Evolutionary conservation across 148 eudicot genomes (phyloP), one percentile per base, ranked within the genome.

Genomic region (Camellia granthamiana): DNA sequence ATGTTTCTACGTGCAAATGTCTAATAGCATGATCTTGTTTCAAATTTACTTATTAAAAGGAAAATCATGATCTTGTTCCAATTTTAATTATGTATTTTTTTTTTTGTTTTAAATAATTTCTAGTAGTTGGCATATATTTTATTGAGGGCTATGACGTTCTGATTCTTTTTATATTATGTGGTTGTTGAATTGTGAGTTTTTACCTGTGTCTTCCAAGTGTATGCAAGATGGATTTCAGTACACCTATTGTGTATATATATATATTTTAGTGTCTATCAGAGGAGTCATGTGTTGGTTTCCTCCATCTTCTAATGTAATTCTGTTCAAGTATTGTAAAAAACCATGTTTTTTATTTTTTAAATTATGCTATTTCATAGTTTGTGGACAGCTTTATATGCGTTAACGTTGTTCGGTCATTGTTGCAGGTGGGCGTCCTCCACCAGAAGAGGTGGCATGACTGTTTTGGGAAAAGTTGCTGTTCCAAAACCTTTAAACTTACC

Each of bases 401-500:
- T 30, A 30, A 30, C 38, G 46, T 21, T 58, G 30, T 78, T 64
- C 70, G 68, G 56, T 80, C 81, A 73, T 80, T 74, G 80, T 76
- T 81, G 42, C 83, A 97, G 99, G 81, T 90, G 97, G 97, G 91
- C 88, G 67, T 81, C 97, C 47, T 81, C 97, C 47, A 87, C 95
- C 71, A 97, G 97, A 90, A 90, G 96, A 87, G 88, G 98, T 73
- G 94, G 99, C 82, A 94, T 97, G 99, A 97, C 97, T 79, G 94
- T 91, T 64, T 83, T 97, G 83, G 98, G 99, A 54, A 97, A 94
- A 86, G 98, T 97, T 85, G 92, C 99, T 79, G 99, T 88, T 86
- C 99, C 99, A 49, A 97, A 97, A 82, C 99, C 99, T 43, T 81
- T 97, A 79, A 97, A 97, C 87, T 88, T 97, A 79, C 98, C 99